A percentile compares a stretch with the other conserved stretches of the same genome.
phyloP scores from a whole-genome alignment of 75 land plant species.

The Azolla pinnata region DNA sequence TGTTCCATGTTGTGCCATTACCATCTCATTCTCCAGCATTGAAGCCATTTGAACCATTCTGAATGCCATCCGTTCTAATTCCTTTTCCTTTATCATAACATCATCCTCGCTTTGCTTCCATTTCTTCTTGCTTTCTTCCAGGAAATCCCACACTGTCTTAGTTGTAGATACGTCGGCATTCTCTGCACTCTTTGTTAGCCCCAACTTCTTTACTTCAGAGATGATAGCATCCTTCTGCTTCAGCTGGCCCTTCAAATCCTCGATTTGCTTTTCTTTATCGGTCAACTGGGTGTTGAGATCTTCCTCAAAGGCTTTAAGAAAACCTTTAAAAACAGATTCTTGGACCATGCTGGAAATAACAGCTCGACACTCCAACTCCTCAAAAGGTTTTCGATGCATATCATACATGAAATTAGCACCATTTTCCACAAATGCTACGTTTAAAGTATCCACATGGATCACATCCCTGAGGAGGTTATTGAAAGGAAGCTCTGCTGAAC shows the following conservation, averaged over 20 bases:
- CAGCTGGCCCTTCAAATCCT: not conserved
- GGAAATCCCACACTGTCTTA: not conserved
- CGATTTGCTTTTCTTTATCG: not conserved
- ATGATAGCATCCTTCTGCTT: slow-evolving; percentile 5
- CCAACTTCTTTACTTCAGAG: not conserved
- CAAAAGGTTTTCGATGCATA: not conserved
- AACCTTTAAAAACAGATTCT: slow-evolving; percentile 1
- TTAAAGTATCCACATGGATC: not conserved
- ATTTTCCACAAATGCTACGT: slow-evolving; percentile 3
- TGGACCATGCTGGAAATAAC: slow-evolving; percentile 3
- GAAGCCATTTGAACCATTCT: not conserved
- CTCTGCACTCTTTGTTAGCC: not conserved
- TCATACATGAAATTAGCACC: not conserved
- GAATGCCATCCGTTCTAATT: not conserved
- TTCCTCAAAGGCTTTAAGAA: slow-evolving; percentile 5
- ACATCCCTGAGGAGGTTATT: not conserved
- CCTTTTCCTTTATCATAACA: not conserved
- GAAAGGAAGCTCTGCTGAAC: not conserved
- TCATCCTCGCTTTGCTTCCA: not conserved
- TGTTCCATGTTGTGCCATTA: too few species aligned
- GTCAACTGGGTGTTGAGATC: not conserved
- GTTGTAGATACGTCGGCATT: not conserved
- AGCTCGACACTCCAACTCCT: not conserved
- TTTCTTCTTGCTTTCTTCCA: slow-evolving; percentile 7
- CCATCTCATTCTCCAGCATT: not conserved